Evolutionary conservation across 2,329 filamentous ascomycete genomes (phyloP), one percentile per base, ranked within the genome.

Genomic region (Aspergillus arachidicola): DNA sequence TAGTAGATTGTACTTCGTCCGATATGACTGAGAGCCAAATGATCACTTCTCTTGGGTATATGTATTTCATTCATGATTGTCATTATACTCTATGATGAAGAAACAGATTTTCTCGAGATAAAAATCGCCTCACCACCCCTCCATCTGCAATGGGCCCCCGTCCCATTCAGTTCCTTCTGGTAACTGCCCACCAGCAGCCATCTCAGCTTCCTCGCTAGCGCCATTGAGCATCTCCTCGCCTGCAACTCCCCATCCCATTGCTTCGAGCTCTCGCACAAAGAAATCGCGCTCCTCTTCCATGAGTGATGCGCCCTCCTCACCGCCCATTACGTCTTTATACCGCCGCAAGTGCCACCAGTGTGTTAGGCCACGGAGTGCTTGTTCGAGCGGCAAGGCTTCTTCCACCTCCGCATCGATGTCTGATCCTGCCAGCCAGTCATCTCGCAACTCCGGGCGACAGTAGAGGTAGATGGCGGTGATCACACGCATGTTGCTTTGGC

Each of bases 401-500:
- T 98, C 95, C 1, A 98, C 93, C 69, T 97, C 94, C 0, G 91
- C 92, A 71, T 99, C 95, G 1, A 98, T 89, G 74, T 97, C 94
- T 64, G 90, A 91, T 6, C 94, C 94, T 0, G 92, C 78, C 1
- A 98, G 85, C 94, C 95, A 98, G 79, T 97, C 95, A 74, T 99
- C 95, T 34, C 94, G 86, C 53, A 99, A 84, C 76, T 98, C 94
- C 0, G 94, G 94, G 9, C 93, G 86, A 74, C 94, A 97, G 79
- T 97, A 92, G 56, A 99, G 84, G 78, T 97, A 99, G 1, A 99
- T 92, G 4, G 94, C 93, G 0, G 95, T 99, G 74, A 99, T 99
- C 73, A 98, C 94, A 60, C 94, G 91, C 95, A 99, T 99, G 78
- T 99, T 98, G 70, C 89, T 89, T 81, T 98, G 95, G 16, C 95